Percentiles rank a stretch among this genome's conserved stretches.
Evolutionary conservation across 345 rosid genomes (phyloP).

Genomic region (Boechera retrofracta): DNA sequence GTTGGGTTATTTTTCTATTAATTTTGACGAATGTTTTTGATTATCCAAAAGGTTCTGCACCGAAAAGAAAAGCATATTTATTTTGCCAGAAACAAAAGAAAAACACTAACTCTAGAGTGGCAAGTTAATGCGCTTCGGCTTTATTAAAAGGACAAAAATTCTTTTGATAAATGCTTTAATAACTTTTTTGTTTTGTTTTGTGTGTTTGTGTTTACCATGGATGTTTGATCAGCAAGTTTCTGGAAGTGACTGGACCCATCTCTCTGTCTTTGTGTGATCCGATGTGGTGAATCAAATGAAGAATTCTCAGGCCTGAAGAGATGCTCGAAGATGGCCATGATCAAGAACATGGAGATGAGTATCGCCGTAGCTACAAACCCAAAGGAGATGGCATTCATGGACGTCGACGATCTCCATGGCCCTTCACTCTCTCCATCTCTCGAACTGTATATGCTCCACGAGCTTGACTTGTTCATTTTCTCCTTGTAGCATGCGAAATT

Average conservation of each 20-base stretch:
- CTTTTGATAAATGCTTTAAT: constrained; percentile 39
- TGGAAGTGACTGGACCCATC: constrained; percentile 44
- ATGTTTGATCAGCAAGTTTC: constrained; percentile 45
- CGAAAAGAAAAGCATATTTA: constrained; percentile 23
- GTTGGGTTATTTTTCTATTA: constrained; percentile 8
- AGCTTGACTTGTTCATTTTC: constrained; percentile 57
- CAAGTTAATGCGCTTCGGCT: constrained; percentile 41
- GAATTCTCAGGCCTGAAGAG: constrained; percentile 72
- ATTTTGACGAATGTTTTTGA: constrained; percentile 5
- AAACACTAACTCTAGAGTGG: constrained; percentile 4
- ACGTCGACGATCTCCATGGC: constrained; percentile 73
- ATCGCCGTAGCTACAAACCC: constrained; percentile 97
- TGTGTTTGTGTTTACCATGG: constrained; percentile 32
- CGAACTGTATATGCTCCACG: constrained; percentile 44
- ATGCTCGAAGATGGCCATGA: constrained; percentile 96
- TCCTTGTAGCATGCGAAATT: constrained; percentile 33
- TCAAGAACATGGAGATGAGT: constrained; percentile 83
- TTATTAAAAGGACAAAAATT: constrained; percentile 36
- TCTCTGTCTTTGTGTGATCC: constrained; percentile 42
- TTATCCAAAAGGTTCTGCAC: constrained; percentile 25
- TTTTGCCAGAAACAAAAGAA: neutral
- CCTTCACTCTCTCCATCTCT: constrained; percentile 45
- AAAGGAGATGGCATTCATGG: constrained; percentile 81
- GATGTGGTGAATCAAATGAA: constrained; percentile 60
- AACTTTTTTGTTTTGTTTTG: neutral